Conservation (phyloP, 2,329 filamentous ascomycete species). For the Fusarium albidum region DNA sequence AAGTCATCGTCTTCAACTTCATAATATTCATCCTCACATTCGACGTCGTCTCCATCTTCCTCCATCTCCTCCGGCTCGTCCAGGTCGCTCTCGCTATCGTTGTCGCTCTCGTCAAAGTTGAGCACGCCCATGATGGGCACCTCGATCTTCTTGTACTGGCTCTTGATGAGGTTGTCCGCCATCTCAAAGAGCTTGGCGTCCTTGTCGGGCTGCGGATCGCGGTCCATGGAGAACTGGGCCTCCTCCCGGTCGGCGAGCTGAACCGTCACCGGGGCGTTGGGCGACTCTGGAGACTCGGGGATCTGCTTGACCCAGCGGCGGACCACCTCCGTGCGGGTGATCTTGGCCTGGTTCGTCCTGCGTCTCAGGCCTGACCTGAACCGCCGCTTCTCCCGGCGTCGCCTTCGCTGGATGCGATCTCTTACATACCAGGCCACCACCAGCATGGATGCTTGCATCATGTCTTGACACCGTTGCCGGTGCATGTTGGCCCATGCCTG, state of each 20-base stretch:
- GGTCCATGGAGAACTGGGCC: constrained; percentile 51
- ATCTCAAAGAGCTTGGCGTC: constrained; percentile 54
- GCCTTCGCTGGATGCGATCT: constrained; percentile 54
- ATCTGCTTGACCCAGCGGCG: constrained; percentile 54
- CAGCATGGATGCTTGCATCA: constrained; percentile 58
- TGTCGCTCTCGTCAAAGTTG: constrained; percentile 55
- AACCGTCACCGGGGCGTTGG: constrained; percentile 39
- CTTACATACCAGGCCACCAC: constrained; percentile 60
- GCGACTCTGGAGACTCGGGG: constrained; percentile 45
- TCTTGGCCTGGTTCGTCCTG: constrained; percentile 44
- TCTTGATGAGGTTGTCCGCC: constrained; percentile 58
- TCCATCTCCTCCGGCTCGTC: constrained; percentile 42
- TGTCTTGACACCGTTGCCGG: constrained; percentile 57
- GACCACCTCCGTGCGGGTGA: constrained; percentile 51
- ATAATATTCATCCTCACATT: constrained; percentile 40
- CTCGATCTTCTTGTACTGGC: constrained; percentile 55
- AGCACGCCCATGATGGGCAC: constrained; percentile 56
- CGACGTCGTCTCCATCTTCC: constrained; percentile 35
- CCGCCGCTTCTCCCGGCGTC: constrained; percentile 50
- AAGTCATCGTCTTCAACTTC: constrained; percentile 41
- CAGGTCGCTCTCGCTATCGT: constrained; percentile 48
- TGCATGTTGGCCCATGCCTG: constrained; percentile 57
- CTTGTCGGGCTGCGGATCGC: constrained; percentile 49
- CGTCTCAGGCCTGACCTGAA: constrained; percentile 52
- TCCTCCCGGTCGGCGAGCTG: constrained; percentile 49